phyloP scores from a whole-genome alignment of 257 asterid species.

The Plantago major region DNA sequence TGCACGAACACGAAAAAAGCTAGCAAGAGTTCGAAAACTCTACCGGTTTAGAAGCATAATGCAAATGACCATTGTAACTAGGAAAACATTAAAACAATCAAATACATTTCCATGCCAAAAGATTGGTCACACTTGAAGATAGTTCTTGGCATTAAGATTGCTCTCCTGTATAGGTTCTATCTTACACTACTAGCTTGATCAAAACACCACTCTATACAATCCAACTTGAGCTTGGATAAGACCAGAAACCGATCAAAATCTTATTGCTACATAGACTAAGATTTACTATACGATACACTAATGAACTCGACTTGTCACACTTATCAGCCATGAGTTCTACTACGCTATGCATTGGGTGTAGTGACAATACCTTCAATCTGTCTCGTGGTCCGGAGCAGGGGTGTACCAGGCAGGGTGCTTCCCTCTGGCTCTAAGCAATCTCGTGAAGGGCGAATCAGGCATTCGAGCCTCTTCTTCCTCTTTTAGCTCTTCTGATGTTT shows the following conservation, averaged over 20 bases:
- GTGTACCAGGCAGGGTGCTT: constrained; percentile 70
- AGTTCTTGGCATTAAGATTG: not conserved
- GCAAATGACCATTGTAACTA: too few species aligned
- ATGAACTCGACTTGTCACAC: not conserved
- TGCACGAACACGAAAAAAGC: too few species aligned
- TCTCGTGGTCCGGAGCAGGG: constrained; percentile 53
- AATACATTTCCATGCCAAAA: too few species aligned
- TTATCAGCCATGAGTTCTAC: not conserved
- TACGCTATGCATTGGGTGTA: too few species aligned
- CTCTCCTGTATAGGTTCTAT: not conserved
- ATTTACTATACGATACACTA: constrained; percentile 3
- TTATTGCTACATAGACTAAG: not conserved
- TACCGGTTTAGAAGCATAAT: too few species aligned
- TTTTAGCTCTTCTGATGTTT: constrained; percentile 64
- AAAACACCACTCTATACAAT: constrained; percentile 9
- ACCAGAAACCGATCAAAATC: constrained; percentile 5
- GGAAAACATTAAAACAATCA: too few species aligned
- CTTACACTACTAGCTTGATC: not conserved
- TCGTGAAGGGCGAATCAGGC: constrained; percentile 92
- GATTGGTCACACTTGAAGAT: too few species aligned
- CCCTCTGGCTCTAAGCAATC: constrained; percentile 74
- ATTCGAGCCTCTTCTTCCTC: constrained; percentile 75
- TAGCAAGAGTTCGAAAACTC: too few species aligned
- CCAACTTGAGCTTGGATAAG: not conserved
- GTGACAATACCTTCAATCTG: constrained; percentile 19